Evolutionary conservation across 305 asterid species (phyloP).

Genomic region (Lippia alba): DNA sequence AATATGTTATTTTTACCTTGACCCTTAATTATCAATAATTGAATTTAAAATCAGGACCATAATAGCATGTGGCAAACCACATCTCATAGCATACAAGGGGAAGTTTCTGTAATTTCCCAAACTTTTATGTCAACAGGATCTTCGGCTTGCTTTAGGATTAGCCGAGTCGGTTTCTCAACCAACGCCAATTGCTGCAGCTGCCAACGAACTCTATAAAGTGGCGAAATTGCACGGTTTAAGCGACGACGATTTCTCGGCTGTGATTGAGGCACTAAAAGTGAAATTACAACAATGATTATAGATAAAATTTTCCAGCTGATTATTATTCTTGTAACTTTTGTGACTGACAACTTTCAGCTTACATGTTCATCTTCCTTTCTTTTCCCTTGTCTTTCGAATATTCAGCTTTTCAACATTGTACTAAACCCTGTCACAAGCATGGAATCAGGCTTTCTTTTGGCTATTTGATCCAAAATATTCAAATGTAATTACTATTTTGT

Average conservation of each 20-base stretch:
- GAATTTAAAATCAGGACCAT: too few relatives aligned
- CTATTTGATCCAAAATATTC: neutral
- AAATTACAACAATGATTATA: slow-evolving; percentile 47
- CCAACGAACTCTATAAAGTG: slow-evolving; percentile 89
- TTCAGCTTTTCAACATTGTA: too few relatives aligned
- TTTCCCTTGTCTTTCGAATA: neutral
- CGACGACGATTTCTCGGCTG: slow-evolving; percentile 89
- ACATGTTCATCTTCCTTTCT: neutral
- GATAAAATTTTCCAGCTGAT: neutral
- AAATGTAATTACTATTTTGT: neutral
- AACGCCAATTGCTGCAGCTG: slow-evolving; percentile 89
- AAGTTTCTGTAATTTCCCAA: too few relatives aligned
- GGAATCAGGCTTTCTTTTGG: slow-evolving; percentile 16
- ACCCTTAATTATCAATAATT: too few relatives aligned
- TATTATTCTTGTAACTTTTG: neutral
- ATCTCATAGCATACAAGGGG: too few relatives aligned
- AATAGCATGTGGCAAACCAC: too few relatives aligned
- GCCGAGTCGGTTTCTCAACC: slow-evolving; percentile 91
- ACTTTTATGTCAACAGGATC: slow-evolving; percentile 54
- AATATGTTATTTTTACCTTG: too few relatives aligned
- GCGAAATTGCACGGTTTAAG: slow-evolving; percentile 80
- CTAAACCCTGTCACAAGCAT: neutral
- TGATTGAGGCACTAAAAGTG: slow-evolving; percentile 80
- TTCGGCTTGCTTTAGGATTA: slow-evolving; percentile 83
- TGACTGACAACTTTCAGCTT: neutral